phyloP scores from a whole-genome alignment of 1,284 basidiomycete species.

The Volvariella surrecta region DNA sequence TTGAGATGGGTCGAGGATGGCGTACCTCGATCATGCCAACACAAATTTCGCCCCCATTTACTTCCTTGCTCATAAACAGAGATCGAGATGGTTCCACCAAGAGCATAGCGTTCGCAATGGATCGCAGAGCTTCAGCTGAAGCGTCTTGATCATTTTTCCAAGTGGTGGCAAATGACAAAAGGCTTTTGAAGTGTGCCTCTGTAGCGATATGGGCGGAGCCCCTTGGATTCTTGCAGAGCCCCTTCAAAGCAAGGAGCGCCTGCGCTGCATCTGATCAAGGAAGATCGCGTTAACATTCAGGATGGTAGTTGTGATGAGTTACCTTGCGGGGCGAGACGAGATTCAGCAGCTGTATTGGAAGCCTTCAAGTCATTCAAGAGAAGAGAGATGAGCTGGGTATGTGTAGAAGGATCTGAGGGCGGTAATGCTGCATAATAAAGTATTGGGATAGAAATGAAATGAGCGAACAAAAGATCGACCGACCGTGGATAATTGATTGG shows the following conservation, averaged over 20 bases:
- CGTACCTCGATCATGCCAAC: slow-evolving; percentile 56
- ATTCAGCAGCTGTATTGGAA: slow-evolving; percentile 15
- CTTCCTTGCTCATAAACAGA: slow-evolving; percentile 46
- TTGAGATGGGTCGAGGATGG: slow-evolving; percentile 1
- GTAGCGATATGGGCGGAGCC: slow-evolving; percentile 60
- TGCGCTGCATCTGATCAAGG: slow-evolving; percentile 40
- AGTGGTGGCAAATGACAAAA: slow-evolving; percentile 40
- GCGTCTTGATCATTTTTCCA: slow-evolving; percentile 54
- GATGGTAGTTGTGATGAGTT: slow-evolving; percentile 8
- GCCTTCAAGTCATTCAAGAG: slow-evolving; percentile 54
- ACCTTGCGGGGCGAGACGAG: slow-evolving; percentile 48
- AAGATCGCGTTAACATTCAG: too few relatives aligned
- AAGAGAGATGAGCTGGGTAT: slow-evolving; percentile 41
- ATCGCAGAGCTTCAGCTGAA: slow-evolving; percentile 61
- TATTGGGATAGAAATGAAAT: not conserved
- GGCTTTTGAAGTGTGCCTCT: slow-evolving; percentile 39
- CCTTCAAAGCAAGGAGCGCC: slow-evolving; percentile 69
- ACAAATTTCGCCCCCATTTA: slow-evolving; percentile 53
- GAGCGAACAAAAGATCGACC: slow-evolving; percentile 9
- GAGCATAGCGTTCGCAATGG: slow-evolving; percentile 68
- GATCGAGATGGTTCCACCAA: slow-evolving; percentile 54
- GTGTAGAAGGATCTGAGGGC: slow-evolving; percentile 33
- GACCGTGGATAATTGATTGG: slow-evolving; percentile 40
- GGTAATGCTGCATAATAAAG: slow-evolving; percentile 28
- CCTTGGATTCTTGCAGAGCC: slow-evolving; percentile 60